Base-by-base conservation (phyloP, 2,329 filamentous ascomycete genomes). In the Magnaporthiopsis rhizophila region DNA sequence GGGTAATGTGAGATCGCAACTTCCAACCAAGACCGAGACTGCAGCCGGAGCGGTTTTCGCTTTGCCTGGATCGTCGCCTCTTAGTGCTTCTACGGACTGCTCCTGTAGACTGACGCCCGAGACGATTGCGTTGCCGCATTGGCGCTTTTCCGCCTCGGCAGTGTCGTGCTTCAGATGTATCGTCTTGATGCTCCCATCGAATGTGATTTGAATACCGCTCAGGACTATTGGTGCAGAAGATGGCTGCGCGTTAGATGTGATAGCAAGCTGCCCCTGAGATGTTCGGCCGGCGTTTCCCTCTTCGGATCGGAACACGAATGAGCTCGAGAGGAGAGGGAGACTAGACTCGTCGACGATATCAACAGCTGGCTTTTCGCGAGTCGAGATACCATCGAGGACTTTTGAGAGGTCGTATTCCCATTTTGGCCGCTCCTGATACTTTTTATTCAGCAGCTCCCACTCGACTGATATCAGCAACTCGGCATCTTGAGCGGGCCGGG, bases 391-490 rank as follows among this genome's bases (percentile, higher is more conserved):
- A 13, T 86, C 78, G 2, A 89, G 74, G 3, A 85, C 83, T 67
- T 77, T 84, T 4, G 76, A 75, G 15, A 89, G 77, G 69, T 89
- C 82, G 67, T 89, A 89, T 65, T 81, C 79, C 86, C 86, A 88
- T 34, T 82, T 79, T 13, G 79, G 76, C 21, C 80, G 80, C 68
- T 77, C 79, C 5, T 78, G 77, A 70, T 87, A 89, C 62, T 85
- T 79, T 59, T 74, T 81, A 65, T 85, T 80, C 72, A 89, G 77
- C 59, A 89, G 76, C 70, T 89, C 87, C 84, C 87, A 88, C 69
- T 88, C 86, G 62, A 87, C 82, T 34, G 85, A 79, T 50, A 89
- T 74, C 11, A 89, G 78, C 36, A 87, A 75, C 63, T 84, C 81
- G 11, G 80, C 80, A 63, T 84, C 80, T 9, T 80, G 80, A 60